Conservation (phyloP, 2,329 filamentous ascomycete species). For the Beauveria caledonica region DNA sequence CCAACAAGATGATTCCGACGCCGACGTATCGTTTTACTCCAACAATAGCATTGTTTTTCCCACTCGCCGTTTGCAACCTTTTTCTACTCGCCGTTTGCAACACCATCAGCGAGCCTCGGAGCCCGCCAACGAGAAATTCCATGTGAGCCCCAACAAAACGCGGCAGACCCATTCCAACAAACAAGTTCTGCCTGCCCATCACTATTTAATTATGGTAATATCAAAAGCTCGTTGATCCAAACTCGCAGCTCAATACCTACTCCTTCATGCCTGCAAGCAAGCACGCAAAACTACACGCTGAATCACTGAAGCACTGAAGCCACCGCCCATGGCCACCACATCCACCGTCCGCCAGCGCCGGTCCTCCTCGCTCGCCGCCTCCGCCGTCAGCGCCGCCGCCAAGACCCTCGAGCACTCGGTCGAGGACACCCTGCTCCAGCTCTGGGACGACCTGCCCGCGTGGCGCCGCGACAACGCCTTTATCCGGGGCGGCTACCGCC, state of each 20-base stretch:
- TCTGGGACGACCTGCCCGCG: slow-evolving; percentile 49
- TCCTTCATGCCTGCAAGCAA: too few relatives aligned
- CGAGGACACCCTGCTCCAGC: slow-evolving; percentile 35
- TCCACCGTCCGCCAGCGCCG: slow-evolving; percentile 12
- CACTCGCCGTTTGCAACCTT: neutral
- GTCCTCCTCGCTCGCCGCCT: slow-evolving; percentile 18
- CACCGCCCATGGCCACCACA: neutral
- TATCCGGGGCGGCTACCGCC: slow-evolving; percentile 47
- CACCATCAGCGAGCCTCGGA: slow-evolving; percentile 17
- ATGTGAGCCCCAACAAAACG: slow-evolving; percentile 26
- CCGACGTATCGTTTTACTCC: neutral
- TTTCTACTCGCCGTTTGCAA: neutral
- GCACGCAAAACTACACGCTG: too few relatives aligned
- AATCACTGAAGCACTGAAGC: too few relatives aligned
- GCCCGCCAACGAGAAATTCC: slow-evolving; percentile 16
- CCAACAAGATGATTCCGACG: neutral
- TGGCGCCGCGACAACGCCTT: slow-evolving; percentile 55
- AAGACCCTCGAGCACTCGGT: slow-evolving; percentile 31
- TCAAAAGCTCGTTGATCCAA: neutral
- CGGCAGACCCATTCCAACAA: slow-evolving; percentile 4
- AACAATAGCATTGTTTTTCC: neutral
- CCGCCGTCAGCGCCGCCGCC: slow-evolving; percentile 20
- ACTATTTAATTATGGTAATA: neutral
- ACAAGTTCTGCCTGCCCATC: neutral
- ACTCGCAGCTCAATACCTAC: too few relatives aligned